Base-by-base conservation (phyloP, 2,329 filamentous ascomycete genomes). In the Colletotrichum acutatum region DNA sequence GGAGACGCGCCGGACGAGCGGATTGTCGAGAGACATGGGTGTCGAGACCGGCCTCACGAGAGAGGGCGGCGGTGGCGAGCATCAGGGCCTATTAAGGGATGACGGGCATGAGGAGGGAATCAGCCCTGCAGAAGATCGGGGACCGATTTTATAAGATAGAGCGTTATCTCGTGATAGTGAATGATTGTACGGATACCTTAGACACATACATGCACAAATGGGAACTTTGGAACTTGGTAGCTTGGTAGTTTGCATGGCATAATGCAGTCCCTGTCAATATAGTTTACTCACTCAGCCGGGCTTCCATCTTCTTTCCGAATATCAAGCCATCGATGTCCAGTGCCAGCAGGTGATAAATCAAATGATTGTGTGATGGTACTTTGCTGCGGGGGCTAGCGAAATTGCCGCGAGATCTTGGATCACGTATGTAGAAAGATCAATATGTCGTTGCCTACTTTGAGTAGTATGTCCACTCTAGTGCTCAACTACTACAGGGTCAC, bases 1-100 rank as follows among this genome's bases (percentile, higher is more conserved):
- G 75, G 90, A 92, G 80, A 89, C 89, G 67, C 84, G 87, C 30
- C 83, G 86, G 24, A 85, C 82, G 5, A 79, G 78, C 65, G 79
- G 78, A 8, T 52, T 79, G n/a, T 76, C 61, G 11, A 67, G 70
- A 76, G 77, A 19, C 75, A 78, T 74, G 34, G 77, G 74, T 4
- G 78, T 81, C 8, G 78, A 80, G 66, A 82, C 79, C 16, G 83
- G 84, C 2, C 74, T 84, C 5, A 81, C 80, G 30, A 79, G 83
- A 19, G 84, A 84, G 61, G 80, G 82, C 34, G 80, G 78, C 5
- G 79, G 79, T 19, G 82, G 82, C 3, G 86, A 88, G 75, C 81
- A 83, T 62, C 81, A 82, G 60, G 85, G 85, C 0, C 74, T 89
- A 30, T 75, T 88, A 65, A 80, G 82, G 49, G 78, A 79, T 9